Base-by-base conservation (phyloP, 2,329 filamentous ascomycete species). In the Furcasterigmium sp. region DNA sequence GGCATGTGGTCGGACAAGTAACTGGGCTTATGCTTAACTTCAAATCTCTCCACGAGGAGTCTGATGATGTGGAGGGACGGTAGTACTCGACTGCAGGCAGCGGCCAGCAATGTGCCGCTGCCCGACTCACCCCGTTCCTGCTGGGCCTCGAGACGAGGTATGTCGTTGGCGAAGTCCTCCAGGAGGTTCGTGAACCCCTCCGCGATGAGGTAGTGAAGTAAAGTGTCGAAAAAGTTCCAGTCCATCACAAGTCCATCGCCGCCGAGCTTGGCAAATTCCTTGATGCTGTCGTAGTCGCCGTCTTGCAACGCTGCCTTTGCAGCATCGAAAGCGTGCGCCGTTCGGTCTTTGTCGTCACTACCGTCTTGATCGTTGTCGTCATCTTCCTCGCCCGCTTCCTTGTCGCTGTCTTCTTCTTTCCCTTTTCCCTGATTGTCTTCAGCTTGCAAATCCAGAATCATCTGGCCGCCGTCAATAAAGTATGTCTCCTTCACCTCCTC, bases 11-110 rank as follows among this genome's bases (percentile, higher is more conserved):
- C n/a, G 19, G 23, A 11, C 3, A 14, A 10, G 38, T 35, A 28
- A 35, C 46, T 42, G 29, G 17, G 37, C 18, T 8, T 46, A 15
- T 38, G 38, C 44, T 64, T 52, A 10, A 61, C 57, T 2, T 46
- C 46, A 21, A 59, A 57, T 25, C 53, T 56, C 19, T 62, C 57
- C 3, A 67, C 57, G 9, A 68, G 46, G 7, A 63, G 36, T 18
- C 56, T 55, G 1, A 65, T 49, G 8, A 64, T 53, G 7, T 57
- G 51, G 45, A 67, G 57, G 41, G 3, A 10, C 32, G 4, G 3
- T 14, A 5, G 5, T 19, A 3, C 7, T 35, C 32, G 32, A 6
- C 10, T 17, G 11, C 32, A 35, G 8, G 15, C 32, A n/a, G n/a
- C 55, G 46, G 8, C 47, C 49, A 39, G 49, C 51, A 8, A 49